Evolutionary conservation across 1,284 basidiomycete genomes (phyloP).

Genomic region (Rhodotorula sp.): DNA sequence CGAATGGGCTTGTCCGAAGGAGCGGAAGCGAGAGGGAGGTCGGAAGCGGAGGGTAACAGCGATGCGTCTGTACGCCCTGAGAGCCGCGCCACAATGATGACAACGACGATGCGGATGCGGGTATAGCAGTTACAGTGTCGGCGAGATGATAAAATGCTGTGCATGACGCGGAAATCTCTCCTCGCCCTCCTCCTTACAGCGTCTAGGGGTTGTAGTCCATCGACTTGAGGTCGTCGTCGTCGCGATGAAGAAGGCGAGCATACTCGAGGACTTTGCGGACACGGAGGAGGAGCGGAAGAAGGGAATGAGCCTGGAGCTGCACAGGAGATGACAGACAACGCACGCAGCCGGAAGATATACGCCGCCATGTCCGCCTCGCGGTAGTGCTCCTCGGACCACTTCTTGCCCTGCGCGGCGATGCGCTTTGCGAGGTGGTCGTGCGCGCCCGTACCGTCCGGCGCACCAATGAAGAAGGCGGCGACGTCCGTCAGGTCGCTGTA

Average conservation of each 20-base stretch:
- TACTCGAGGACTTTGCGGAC: constrained; percentile 32
- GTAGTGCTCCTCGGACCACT: constrained; percentile 41
- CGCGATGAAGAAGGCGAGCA: constrained; percentile 29
- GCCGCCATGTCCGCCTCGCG: constrained; percentile 39
- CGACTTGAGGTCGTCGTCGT: constrained; percentile 26
- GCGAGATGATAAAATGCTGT: background rate
- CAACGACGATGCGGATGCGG: no score
- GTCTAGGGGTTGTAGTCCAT: constrained; percentile 25
- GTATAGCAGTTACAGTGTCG: no score
- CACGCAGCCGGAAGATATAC: constrained; percentile 37
- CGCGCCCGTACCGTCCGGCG: constrained; percentile 24
- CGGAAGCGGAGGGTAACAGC: no score
- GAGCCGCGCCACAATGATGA: no score
- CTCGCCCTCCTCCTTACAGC: background rate
- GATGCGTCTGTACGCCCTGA: no score
- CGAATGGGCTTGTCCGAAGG: no score
- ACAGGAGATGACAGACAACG: background rate
- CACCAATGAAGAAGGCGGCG: constrained; percentile 62
- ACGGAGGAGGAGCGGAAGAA: background rate
- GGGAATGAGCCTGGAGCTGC: no score
- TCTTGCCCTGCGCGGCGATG: constrained; percentile 41
- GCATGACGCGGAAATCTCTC: background rate
- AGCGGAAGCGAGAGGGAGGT: no score
- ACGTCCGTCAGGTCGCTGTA: constrained; percentile 58
- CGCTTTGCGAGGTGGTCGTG: constrained; percentile 43